A percentile compares a stretch with the other conserved stretches of the same genome.
Evolutionary conservation across 2,329 filamentous ascomycete species (phyloP).

Genomic region (Berkeleyomyces rouxiae): DNA sequence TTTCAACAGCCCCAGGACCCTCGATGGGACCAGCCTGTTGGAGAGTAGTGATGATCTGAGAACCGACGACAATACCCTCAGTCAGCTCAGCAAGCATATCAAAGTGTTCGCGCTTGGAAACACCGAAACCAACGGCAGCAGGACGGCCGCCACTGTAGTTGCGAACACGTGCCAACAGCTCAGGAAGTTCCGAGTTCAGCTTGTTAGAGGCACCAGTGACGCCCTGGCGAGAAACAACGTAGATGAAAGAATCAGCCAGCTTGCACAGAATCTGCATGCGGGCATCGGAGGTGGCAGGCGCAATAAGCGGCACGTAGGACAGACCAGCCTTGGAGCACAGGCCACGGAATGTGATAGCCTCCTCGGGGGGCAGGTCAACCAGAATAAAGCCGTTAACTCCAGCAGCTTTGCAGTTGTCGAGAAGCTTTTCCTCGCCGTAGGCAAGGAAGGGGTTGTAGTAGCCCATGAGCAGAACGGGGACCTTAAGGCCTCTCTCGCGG

Average conservation of each 20-base stretch:
- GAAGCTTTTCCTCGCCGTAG: slow-evolving; percentile 81
- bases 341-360: slow-evolving; percentile 81
- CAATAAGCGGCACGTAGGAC: slow-evolving; percentile 93
- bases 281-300: slow-evolving; percentile 76
- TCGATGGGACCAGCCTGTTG: slow-evolving; percentile 49
- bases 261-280: slow-evolving; percentile 93
- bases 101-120: slow-evolving; percentile 92
- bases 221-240: slow-evolving; percentile 93
- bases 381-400: slow-evolving; percentile 95
- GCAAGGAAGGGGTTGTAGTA: slow-evolving; percentile 95
- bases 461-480: slow-evolving; percentile 87
- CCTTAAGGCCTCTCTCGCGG: slow-evolving; percentile 56
- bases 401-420: slow-evolving; percentile 67
- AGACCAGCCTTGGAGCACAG: slow-evolving; percentile 66
- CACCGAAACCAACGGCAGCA: slow-evolving; percentile 85
- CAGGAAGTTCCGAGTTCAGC: slow-evolving; percentile 65
- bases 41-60: slow-evolving; percentile 78
- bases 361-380: slow-evolving; percentile 87
- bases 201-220: slow-evolving; percentile 81
- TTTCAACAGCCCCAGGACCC: slow-evolving; percentile 42
- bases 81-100: slow-evolving; percentile 65
- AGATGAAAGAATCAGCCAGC: slow-evolving; percentile 97
- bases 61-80: slow-evolving; percentile 92
- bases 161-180: slow-evolving; percentile 71
- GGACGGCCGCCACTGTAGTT: slow-evolving; percentile 82